A percentile compares a stretch with the other conserved stretches of the same genome.
These are phyloP conservation scores for Akanthomyces uredinophilus DNA, from an alignment of 2,329 filamentous ascomycete species.

Conservation along the genomic window DNA sequence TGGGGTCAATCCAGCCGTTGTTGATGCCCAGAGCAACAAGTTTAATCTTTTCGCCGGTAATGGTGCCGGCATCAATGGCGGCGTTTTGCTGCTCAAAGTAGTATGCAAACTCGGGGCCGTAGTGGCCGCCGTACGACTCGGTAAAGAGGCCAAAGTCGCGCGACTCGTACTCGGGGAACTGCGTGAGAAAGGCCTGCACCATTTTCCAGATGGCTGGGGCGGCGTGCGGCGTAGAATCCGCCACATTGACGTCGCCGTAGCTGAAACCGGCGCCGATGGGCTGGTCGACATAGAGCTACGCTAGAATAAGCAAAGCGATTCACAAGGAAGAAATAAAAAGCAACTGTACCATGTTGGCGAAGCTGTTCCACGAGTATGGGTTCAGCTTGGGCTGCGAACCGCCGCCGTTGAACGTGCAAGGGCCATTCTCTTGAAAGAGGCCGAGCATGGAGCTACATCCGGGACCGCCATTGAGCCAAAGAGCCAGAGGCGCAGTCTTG, in stretches of 20 bases:
- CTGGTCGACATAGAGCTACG: constrained; percentile 19
- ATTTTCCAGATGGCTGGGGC: constrained; percentile 45
- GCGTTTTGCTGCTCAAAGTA: constrained; percentile 55
- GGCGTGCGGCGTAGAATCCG: constrained; percentile 27
- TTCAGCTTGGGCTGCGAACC: constrained; percentile 36
- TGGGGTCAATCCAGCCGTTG: constrained; percentile 50
- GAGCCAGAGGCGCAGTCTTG: constrained; percentile 30
- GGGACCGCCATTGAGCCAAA: constrained; percentile 37
- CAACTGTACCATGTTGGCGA: constrained; percentile 33
- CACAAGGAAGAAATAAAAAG: constrained; percentile 21
- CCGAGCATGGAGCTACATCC: constrained; percentile 36
- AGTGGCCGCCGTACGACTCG: constrained; percentile 54
- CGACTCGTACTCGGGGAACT: constrained; percentile 58
- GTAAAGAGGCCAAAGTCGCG: constrained; percentile 52
- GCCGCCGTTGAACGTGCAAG: constrained; percentile 37
- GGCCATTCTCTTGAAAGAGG: constrained; percentile 40
- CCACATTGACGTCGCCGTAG: constrained; percentile 13
- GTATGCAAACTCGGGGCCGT: constrained; percentile 50
- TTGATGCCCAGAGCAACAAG: constrained; percentile 52
- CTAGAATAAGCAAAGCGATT: neutral
- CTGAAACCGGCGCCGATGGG: constrained; percentile 29
- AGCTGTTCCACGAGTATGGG: constrained; percentile 37
- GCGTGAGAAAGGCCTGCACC: constrained; percentile 56
- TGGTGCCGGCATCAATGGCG: constrained; percentile 38
- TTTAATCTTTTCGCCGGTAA: constrained; percentile 39